Evolutionary conservation across 441 rosid genomes (phyloP).

Genomic region (Populus hybrid): DNA sequence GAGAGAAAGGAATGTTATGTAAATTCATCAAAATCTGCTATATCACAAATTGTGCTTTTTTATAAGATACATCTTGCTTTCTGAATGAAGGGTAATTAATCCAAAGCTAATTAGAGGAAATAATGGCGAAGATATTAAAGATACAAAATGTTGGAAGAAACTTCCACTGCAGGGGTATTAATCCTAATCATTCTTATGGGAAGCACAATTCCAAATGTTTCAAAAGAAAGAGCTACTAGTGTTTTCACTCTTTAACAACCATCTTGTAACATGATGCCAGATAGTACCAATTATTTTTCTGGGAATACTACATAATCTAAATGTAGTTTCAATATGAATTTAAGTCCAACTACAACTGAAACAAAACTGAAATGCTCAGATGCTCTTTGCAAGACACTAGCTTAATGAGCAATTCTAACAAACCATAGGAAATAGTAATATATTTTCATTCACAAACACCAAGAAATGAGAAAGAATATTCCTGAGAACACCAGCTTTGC

Average conservation of each 20-base stretch:
- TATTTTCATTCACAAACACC: background rate
- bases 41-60: background rate
- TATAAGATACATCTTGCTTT: background rate
- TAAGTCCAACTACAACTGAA: background rate
- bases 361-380: background rate
- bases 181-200: background rate
- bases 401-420: background rate
- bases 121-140: background rate
- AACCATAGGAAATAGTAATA: background rate
- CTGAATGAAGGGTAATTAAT: background rate
- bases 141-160: background rate
- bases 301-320: background rate
- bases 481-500: background rate
- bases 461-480: background rate
- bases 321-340: background rate
- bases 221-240: background rate
- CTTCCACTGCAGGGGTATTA: background rate
- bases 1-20: background rate
- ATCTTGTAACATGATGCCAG: background rate
- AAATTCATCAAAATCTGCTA: conserved; percentile 1
- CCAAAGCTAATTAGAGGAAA: too few relatives aligned
- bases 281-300: background rate
- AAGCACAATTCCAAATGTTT: background rate
- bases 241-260: background rate
- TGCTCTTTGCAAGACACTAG: background rate